Evolutionary conservation across 192 early-diverging fungal genomes (phyloP), one percentile per base, ranked within the genome.

Genomic region (Bifiguratus adelaidae): DNA sequence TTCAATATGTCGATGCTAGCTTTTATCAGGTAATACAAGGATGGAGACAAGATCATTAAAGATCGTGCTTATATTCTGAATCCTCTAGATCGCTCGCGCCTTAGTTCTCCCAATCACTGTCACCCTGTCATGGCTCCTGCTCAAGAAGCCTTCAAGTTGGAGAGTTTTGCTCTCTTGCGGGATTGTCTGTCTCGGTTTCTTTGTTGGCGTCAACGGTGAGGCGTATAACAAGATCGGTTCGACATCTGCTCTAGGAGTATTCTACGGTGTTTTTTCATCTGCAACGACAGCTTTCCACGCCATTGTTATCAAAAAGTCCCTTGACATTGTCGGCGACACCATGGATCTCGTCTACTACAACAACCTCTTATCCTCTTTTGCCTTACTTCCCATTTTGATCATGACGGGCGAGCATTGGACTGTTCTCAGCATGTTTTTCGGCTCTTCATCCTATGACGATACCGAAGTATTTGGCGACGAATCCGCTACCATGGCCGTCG

Each of bases 261-360:
- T 60, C 16, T 71, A 74, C 28, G 77, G 77, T 11, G 42, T 73
- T 40, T 30, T 73, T 18, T 70, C 67, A 1, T 68, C 60, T 15
- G 30, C 77, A 25, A 66, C 74, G 24, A 80, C 77, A n/a, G 70
- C 74, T 8, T 48, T 62, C 8, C 77, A 80, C 41, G 69, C 71
- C n/a, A 75, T 80, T 47, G 63, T 80, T 28, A 80, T 80, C 61
- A 77, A 77, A 47, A 58, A 49, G 41, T 61, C 54, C 11, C 35
- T 76, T 9, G 57, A 32, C 9, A 38, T 51, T 7, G 74, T 73
- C 45, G 64, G 65, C 30, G 61, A 57, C 16, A 77, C 77, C 4
- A 54, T 77, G 38, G 72, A 68, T 12, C 49, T 80, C 5, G 74
- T 77, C 20, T 80, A 71, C 56, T 77, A 75, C 65, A 80, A 80